Percentiles rank a stretch among this genome's conserved stretches.
Evolutionary conservation across 352 stramenopile species (phyloP).

Genomic region (Phytophthora boehmeriae): DNA sequence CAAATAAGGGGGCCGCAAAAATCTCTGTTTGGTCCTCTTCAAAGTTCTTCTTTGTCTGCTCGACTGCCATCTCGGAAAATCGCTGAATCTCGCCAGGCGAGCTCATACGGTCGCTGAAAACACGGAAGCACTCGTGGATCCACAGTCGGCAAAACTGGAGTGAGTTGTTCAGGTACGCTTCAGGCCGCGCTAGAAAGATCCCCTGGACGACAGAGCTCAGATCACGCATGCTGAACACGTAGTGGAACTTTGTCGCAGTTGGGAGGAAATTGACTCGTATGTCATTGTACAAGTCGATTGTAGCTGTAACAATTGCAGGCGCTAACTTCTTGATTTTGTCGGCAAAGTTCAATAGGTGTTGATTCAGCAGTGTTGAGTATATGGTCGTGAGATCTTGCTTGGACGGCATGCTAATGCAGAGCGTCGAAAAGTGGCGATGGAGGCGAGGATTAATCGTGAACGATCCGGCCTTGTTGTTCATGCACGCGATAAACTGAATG

Average conservation of each 20-base stretch:
- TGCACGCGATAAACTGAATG: conserved; percentile 85
- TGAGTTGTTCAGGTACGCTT: conserved; percentile 63
- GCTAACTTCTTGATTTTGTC: conserved; percentile 82
- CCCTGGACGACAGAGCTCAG: conserved; percentile 89
- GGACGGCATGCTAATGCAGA: conserved; percentile 74
- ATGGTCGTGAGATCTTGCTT: conserved; percentile 72
- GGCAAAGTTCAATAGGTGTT: conserved; percentile 75
- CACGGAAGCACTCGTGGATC: conserved; percentile 91
- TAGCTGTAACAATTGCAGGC: conserved; percentile 70
- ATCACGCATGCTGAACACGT: conserved; percentile 93
- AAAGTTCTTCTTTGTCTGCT: conserved; percentile 89
- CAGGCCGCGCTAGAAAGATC: conserved; percentile 66
- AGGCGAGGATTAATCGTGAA: conserved; percentile 89
- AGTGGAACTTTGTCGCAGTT: conserved; percentile 93
- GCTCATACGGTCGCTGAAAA: conserved; percentile 92
- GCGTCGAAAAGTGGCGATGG: conserved; percentile 88
- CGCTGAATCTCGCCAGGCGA: conserved; percentile 70
- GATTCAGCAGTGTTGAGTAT: conserved; percentile 66
- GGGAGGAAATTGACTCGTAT: conserved; percentile 84
- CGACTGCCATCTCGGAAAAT: conserved; percentile 83
- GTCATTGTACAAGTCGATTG: conserved; percentile 82
- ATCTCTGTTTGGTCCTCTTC: conserved; percentile 81
- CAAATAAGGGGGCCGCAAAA: conserved; percentile 78
- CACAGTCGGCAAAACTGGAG: conserved; percentile 84
- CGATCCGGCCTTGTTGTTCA: conserved; percentile 92